Evolutionary conservation across 106 monocot genomes (phyloP).

Genomic region (Cymbidium sinense): DNA sequence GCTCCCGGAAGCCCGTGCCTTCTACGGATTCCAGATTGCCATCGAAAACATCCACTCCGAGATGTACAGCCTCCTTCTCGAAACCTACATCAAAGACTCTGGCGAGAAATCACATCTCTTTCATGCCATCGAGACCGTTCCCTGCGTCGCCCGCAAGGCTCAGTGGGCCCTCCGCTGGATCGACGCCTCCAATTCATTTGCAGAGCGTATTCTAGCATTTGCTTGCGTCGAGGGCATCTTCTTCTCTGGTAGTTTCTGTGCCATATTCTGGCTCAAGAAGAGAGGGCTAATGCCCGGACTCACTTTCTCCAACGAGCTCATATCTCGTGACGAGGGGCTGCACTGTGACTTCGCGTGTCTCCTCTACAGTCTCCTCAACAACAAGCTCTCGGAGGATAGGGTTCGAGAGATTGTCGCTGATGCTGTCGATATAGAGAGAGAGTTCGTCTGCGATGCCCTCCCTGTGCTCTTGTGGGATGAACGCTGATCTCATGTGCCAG

Average conservation of each 20-base stretch:
- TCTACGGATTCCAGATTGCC: slow-evolving; percentile 76
- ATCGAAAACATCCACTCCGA: slow-evolving; percentile 81
- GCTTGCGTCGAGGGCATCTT: slow-evolving; percentile 75
- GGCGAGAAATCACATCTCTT: slow-evolving; percentile 50
- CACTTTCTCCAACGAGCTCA: slow-evolving; percentile 76
- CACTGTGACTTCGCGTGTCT: slow-evolving; percentile 96
- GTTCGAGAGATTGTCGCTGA: slow-evolving; percentile 48
- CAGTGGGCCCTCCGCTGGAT: slow-evolving; percentile 69
- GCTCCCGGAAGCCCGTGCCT: slow-evolving; percentile 53
- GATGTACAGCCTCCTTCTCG: slow-evolving; percentile 61
- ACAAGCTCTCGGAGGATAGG: slow-evolving; percentile 38
- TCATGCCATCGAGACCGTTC: slow-evolving; percentile 53
- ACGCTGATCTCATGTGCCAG: slow-evolving; percentile 37
- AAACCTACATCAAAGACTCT: slow-evolving; percentile 53
- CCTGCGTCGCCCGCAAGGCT: slow-evolving; percentile 51
- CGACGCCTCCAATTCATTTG: slow-evolving; percentile 34
- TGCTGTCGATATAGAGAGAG: slow-evolving; percentile 76
- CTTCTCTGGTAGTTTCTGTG: slow-evolving; percentile 69
- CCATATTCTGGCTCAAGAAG: slow-evolving; percentile 79
- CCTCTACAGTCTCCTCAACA: slow-evolving; percentile 45
- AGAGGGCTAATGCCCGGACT: slow-evolving; percentile 66
- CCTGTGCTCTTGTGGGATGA: slow-evolving; percentile 66
- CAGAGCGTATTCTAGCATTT: slow-evolving; percentile 52
- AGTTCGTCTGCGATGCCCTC: slow-evolving; percentile 77
- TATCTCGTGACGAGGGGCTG: slow-evolving; percentile 84